Conservation (phyloP, 768 basidiomycete genomes). For the Tylopilus cervinicoccineus region DNA sequence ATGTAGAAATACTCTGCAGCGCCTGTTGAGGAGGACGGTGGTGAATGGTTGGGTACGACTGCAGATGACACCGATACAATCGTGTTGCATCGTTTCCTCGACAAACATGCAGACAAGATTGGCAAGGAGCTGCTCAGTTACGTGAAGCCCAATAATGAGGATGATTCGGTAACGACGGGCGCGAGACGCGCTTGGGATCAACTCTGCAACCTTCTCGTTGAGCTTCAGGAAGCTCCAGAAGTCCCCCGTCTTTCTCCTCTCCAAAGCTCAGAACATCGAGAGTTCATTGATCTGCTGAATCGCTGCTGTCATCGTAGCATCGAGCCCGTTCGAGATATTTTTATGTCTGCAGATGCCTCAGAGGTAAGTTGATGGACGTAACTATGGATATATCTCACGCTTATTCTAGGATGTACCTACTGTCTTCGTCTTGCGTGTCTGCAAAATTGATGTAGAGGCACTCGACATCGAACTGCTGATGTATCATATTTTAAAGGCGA, state of each 20-base stretch:
- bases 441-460: conserved; percentile 72
- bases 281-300: conserved; percentile 64
- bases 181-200: conserved; percentile 85
- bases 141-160: conserved; percentile 55
- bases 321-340: conserved; percentile 61
- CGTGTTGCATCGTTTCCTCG: conserved; percentile 79
- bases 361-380: conserved; percentile 33
- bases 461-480: conserved; percentile 76
- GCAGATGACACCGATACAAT: conserved; percentile 83
- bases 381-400: not conserved
- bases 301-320: conserved; percentile 59
- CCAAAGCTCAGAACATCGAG: conserved; percentile 50
- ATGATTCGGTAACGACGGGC: conserved; percentile 47
- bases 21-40: conserved; percentile 54
- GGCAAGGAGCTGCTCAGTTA: conserved; percentile 82
- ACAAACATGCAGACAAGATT: conserved; percentile 82
- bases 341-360: conserved; percentile 50
- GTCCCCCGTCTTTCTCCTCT: conserved; percentile 55
- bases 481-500: conserved; percentile 73
- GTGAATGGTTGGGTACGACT: conserved; percentile 72
- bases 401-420: conserved; percentile 37
- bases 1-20: conserved; percentile 41
- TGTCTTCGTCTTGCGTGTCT: conserved; percentile 61
- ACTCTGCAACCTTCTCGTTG: conserved; percentile 74
- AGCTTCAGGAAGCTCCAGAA: conserved; percentile 67